phyloP scores from a whole-genome alignment of 768 basidiomycete species.

The Tricholoma furcatifolium region DNA sequence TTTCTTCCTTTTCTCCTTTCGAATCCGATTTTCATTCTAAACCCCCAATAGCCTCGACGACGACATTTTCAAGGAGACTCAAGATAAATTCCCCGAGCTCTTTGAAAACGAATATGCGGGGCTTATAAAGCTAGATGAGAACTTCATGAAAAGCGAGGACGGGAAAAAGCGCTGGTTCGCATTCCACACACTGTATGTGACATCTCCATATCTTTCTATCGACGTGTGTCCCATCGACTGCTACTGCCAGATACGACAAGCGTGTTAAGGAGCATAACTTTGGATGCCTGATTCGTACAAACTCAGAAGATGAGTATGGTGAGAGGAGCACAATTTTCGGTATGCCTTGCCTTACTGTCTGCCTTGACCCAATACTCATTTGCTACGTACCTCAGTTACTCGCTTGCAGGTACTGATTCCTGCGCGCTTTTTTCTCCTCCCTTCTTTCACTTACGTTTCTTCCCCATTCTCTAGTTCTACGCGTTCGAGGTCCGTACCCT shows the following conservation, averaged over 20 bases:
- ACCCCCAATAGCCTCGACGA: constrained; percentile 68
- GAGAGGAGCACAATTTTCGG: constrained; percentile 96
- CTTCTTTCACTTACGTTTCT: not conserved
- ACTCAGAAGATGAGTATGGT: constrained; percentile 78
- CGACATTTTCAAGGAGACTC: constrained; percentile 81
- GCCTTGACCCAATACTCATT: constrained; percentile 3
- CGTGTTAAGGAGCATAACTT: constrained; percentile 95
- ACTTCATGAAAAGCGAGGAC: constrained; percentile 84
- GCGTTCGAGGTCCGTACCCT: constrained; percentile 70
- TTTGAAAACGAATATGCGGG: constrained; percentile 44
- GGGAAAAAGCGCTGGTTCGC: constrained; percentile 91
- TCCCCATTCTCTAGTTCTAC: constrained; percentile 62
- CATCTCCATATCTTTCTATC: not conserved
- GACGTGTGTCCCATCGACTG: not conserved
- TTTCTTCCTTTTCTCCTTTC: not conserved
- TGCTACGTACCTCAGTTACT: constrained; percentile 42
- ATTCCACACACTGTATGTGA: constrained; percentile 70
- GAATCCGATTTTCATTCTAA: not conserved
- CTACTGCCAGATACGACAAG: constrained; percentile 69
- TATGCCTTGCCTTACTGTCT: constrained; percentile 26
- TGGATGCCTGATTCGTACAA: constrained; percentile 87
- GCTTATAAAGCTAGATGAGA: constrained; percentile 72
- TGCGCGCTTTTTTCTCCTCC: not conserved
- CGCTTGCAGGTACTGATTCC: constrained; percentile 55
- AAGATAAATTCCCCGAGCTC: constrained; percentile 81